Conservation (phyloP, 495 filamentous ascomycete genomes). For the Monascus purpureus region DNA sequence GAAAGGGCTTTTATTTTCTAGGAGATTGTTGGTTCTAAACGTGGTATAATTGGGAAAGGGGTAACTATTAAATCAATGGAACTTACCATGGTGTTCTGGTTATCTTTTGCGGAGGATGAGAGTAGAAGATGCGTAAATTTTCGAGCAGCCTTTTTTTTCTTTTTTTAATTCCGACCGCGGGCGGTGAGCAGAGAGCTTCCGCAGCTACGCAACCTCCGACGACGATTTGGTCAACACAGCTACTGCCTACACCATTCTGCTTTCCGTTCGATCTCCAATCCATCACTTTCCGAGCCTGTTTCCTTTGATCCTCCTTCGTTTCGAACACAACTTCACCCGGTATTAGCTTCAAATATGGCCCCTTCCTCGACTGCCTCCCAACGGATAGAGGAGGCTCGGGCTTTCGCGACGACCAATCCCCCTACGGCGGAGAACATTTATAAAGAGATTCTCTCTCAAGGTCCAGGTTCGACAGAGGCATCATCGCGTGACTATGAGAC, state of each 20-base stretch:
- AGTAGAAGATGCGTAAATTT: too few relatives aligned
- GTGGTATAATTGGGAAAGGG: too few relatives aligned
- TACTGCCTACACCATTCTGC: too few relatives aligned
- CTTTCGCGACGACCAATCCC: slow-evolving; percentile 60
- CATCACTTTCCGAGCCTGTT: too few relatives aligned
- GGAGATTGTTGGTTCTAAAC: background rate
- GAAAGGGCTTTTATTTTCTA: slow-evolving; percentile 91
- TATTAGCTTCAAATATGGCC: slow-evolving; percentile 37
- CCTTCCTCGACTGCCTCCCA: slow-evolving; percentile 34
- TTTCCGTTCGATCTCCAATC: too few relatives aligned
- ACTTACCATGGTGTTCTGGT: slow-evolving; percentile 12
- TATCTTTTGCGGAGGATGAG: background rate
- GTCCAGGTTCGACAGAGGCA: slow-evolving; percentile 54
- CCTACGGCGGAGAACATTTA: slow-evolving; percentile 59
- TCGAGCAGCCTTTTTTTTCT: too few relatives aligned
- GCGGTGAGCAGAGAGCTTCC: too few relatives aligned
- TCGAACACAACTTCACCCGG: too few relatives aligned
- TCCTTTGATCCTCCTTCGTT: too few relatives aligned
- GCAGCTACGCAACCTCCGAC: too few relatives aligned
- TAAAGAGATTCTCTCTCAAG: slow-evolving; percentile 62
- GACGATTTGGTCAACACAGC: too few relatives aligned
- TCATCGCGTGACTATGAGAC: slow-evolving; percentile 63
- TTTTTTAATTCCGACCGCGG: too few relatives aligned
- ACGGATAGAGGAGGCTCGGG: slow-evolving; percentile 72
- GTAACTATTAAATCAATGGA: background rate